Evolutionary conservation across 805 yeast genomes (phyloP).

Genomic region (Candida dajiaensis): DNA sequence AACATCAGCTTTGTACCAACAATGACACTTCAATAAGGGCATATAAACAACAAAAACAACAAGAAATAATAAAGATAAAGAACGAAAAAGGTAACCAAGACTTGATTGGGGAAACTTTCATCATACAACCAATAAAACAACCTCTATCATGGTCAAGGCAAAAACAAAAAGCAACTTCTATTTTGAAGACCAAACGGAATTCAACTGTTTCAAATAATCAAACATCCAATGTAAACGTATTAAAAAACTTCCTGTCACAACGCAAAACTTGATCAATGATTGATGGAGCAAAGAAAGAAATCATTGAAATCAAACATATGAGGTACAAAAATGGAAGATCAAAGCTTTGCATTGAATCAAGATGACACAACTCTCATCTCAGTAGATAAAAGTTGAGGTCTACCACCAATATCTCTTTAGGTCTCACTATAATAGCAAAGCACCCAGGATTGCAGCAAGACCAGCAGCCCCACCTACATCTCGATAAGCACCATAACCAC

Average conservation of each 20-base stretch:
- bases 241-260: not conserved
- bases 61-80: too few species aligned
- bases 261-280: too few species aligned
- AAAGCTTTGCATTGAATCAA: not conserved
- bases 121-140: not conserved
- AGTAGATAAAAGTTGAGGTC: too few species aligned
- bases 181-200: too few species aligned
- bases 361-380: not conserved
- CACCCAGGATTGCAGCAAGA: constrained; percentile 7
- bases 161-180: too few species aligned
- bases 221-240: too few species aligned
- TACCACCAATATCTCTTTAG: not conserved
- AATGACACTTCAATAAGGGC: not conserved
- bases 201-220: too few species aligned
- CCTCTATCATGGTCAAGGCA: not conserved
- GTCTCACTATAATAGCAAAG: constrained; percentile 8
- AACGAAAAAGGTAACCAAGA: too few species aligned
- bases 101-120: not conserved
- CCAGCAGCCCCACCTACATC: constrained; percentile 3
- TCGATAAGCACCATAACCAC: constrained; percentile 1
- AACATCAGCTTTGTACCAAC: not conserved
- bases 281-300: not conserved
- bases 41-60: not conserved
- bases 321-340: not conserved
- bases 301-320: too few species aligned